Evolutionary conservation across 2,329 filamentous ascomycete genomes (phyloP), one percentile per base, ranked within the genome.

Genomic region (Purpureocillium lavendulum): DNA sequence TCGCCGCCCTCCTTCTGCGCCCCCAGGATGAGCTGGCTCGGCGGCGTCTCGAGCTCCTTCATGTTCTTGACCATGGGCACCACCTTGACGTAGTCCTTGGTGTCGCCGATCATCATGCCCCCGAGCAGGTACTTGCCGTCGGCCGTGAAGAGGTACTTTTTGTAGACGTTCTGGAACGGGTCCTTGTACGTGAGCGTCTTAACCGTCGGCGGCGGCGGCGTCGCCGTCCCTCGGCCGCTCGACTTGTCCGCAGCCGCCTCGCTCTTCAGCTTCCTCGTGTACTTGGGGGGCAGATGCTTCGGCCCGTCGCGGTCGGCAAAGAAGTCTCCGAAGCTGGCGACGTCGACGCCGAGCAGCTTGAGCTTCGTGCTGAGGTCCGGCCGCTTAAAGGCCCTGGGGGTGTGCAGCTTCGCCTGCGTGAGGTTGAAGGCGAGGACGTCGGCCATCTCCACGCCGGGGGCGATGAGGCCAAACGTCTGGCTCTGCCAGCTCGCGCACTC

Each of bases 21-120:
- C 1, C 88, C 88, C 2, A 95, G 67, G 46, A 95, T 94, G 40
- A 95, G 80, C 57, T 94, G 80, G 36, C 82, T 79, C 0, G 88
- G 88, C 1, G 86, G 77, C 0, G 87, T 67, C 12, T 94, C 85
- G 1, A 95, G 71, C 45, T 72, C 69, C 57, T 89, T 94, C 55
- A 87, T 84, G 48, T 77, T 81, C 65, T 89, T 94, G 40, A 92
- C 87, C 70, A 94, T 80, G 2, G 86, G 84, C 1, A 94, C 85
- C 16, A 95, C 66, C 59, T 90, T 94, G 63, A 94, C 76, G 54
- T 94, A 95, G 64, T 95, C 88, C 46, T 77, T 83, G 0, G 87
- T 94, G 53, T 95, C 88, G 30, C 88, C 89, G 45, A 95, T 92
- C 87, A 95, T 94, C 87, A 95, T 95, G 4, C 88, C 89, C n/a